Base-by-base conservation (phyloP, 345 rosid species). In the Salix viminalis region DNA sequence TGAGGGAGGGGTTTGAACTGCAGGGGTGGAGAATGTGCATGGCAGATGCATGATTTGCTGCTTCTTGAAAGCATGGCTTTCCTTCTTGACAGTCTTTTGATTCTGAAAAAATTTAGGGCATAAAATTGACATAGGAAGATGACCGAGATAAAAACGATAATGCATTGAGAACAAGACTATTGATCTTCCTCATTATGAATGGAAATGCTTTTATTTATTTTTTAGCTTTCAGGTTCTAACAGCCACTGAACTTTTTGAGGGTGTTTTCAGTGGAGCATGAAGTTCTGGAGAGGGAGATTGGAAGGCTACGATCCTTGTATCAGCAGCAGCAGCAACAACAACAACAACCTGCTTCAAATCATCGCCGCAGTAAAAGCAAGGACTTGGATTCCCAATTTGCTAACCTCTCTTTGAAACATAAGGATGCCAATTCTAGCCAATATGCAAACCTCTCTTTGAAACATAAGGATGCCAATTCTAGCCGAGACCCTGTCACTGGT, bases 321-420 rank as follows among this genome's bases (percentile, higher is more conserved):
- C 92, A 92, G 83, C 94, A 89, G 71, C 97, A 91, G 2, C 88
- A 19, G 2, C 74, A 80, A 19, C 90, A 81, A 28, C 90, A 80
- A 24, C 90, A 81, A 28, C 90, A 80, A 71, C 90, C 81, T 60
- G 81, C 95, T 76, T 84, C 93, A n/a, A 85, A 87, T 76, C 97
- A 87, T 67, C 88, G 91, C 21, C 95, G 96, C 76, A 26, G 86
- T 71, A 81, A 83, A 48, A 91, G 94, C 89, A 89, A 85, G 86
- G 99, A 96, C 79, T 88, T 94, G 7, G 99, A 96, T 70, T 90
- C 97, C 80, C 98, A 90, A 83, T 89, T 96, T 75, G 88, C 88
- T 37, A 90, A 84, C 81, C 97, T 94, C 73, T 91, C 99, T 58
- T 69, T 94, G 78, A 92, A 88, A 69, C 86, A 85, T 36, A 92